These are phyloP conservation scores for Cytospora leucostoma DNA, from an alignment of 2,329 filamentous ascomycete species.

Conservation along the genomic window DNA sequence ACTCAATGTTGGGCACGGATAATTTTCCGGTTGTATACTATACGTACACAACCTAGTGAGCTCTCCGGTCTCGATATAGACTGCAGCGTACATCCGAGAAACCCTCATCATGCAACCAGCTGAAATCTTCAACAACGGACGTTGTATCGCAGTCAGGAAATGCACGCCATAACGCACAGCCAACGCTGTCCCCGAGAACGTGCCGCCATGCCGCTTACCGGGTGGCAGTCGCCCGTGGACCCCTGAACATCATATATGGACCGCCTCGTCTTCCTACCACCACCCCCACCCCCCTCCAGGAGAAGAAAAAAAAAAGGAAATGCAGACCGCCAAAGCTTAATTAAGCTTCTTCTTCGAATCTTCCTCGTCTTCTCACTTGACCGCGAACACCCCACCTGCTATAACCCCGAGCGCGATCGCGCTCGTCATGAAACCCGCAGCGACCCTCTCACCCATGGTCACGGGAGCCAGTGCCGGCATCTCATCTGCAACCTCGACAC, in stretches of 20 bases:
- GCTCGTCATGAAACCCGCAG: conserved; percentile 58
- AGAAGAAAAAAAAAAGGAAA: too few relatives aligned
- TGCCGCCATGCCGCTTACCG: background rate
- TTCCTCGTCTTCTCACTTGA: conserved; percentile 37
- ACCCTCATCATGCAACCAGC: too few relatives aligned
- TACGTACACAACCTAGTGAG: too few relatives aligned
- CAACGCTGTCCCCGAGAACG: background rate
- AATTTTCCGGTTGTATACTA: too few relatives aligned
- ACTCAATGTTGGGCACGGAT: too few relatives aligned
- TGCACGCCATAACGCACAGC: too few relatives aligned
- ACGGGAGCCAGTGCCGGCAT: conserved; percentile 41
- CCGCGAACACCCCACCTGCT: conserved; percentile 52
- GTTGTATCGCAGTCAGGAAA: too few relatives aligned
- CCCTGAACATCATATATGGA: background rate
- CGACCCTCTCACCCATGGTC: conserved; percentile 53
- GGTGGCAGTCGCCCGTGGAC: background rate
- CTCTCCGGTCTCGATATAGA: too few relatives aligned
- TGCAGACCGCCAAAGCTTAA: background rate
- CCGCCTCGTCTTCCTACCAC: background rate
- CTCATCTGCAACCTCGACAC: conserved; percentile 35
- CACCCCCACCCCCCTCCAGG: background rate
- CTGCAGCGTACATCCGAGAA: too few relatives aligned
- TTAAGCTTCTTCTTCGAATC: background rate
- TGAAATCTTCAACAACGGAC: too few relatives aligned
- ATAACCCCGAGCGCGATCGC: conserved; percentile 51